Percentiles rank a stretch among this genome's conserved stretches.
These are phyloP conservation scores for Phytophthora constricta DNA, from an alignment of 352 stramenopile species.

Conservation along the genomic window DNA sequence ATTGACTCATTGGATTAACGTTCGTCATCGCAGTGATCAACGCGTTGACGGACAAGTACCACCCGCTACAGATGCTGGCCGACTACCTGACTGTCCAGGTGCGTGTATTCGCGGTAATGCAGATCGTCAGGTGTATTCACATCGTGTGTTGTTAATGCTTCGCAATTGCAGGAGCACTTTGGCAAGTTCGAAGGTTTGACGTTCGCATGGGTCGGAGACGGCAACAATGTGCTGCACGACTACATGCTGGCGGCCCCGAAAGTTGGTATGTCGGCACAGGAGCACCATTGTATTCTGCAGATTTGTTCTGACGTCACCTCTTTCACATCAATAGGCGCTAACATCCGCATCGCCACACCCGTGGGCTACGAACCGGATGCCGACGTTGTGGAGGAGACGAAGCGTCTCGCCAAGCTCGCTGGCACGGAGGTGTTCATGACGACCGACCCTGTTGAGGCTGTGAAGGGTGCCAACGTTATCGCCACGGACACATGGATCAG, in stretches of 20 bases:
- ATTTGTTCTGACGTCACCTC: background rate
- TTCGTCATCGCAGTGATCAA: conserved; percentile 97
- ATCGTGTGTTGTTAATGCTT: background rate
- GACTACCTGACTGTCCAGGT: conserved; percentile 95
- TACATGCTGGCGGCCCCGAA: conserved; percentile 95
- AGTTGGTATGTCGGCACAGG: background rate
- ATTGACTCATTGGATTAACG: background rate
- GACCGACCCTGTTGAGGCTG: conserved; percentile 92
- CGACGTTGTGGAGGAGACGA: conserved; percentile 91
- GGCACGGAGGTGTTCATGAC: conserved; percentile 85
- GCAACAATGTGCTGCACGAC: conserved; percentile 98
- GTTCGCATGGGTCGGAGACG: conserved; percentile 97
- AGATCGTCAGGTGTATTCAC: background rate
- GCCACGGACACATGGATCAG: conserved; percentile 98
- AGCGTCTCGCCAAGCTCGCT: conserved; percentile 77
- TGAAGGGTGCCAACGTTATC: conserved; percentile 94
- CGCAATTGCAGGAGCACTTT: conserved; percentile 72
- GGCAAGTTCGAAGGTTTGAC: conserved; percentile 91
- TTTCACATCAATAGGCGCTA: conserved; percentile 47
- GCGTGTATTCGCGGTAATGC: background rate
- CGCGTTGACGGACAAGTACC: conserved; percentile 97
- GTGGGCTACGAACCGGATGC: conserved; percentile 92
- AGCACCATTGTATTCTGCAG: background rate
- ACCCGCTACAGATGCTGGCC: conserved; percentile 97
- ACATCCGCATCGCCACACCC: conserved; percentile 96